A percentile compares a stretch with the other conserved stretches of the same genome.
Evolutionary conservation across 805 yeast species (phyloP).

Genomic region (Teunomyces panamensis): DNA sequence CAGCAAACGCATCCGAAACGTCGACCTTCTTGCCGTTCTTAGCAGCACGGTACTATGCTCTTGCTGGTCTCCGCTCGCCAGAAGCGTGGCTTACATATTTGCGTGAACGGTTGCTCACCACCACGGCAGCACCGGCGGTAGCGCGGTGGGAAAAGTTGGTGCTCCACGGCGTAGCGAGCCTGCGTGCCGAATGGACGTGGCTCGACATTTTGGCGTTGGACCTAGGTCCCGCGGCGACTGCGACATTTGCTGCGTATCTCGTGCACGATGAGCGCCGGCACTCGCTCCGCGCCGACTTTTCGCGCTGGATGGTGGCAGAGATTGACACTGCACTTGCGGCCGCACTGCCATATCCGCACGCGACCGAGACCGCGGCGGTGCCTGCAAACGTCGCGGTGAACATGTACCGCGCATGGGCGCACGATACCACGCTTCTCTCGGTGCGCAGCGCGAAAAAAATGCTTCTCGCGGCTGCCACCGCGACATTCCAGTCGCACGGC

Average conservation of each 20-base stretch:
- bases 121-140: conserved; percentile 13
- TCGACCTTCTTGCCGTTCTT: conserved; percentile 23
- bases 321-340: conserved; percentile 15
- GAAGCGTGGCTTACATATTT: background rate
- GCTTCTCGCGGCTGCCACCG: conserved; percentile 27
- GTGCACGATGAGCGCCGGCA: background rate
- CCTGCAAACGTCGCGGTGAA: background rate
- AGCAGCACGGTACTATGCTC: conserved; percentile 30
- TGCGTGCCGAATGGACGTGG: conserved; percentile 7
- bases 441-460: conserved; percentile 18
- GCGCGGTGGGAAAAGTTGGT: conserved; percentile 10
- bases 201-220: conserved; percentile 1
- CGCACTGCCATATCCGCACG: conserved; percentile 41
- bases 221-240: background rate
- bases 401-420: background rate
- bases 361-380: conserved; percentile 13
- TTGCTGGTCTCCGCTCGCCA: conserved; percentile 19
- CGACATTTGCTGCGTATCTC: background rate
- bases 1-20: no score
- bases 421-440: conserved; percentile 8
- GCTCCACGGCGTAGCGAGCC: conserved; percentile 18
- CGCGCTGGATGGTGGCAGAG: background rate
- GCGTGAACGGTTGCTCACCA: conserved; percentile 10
- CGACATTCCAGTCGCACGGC: conserved; percentile 36
- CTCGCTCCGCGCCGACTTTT: conserved; percentile 3